Conservation (phyloP, 176 grass and related monocot species). For the Bromus sterilis region DNA sequence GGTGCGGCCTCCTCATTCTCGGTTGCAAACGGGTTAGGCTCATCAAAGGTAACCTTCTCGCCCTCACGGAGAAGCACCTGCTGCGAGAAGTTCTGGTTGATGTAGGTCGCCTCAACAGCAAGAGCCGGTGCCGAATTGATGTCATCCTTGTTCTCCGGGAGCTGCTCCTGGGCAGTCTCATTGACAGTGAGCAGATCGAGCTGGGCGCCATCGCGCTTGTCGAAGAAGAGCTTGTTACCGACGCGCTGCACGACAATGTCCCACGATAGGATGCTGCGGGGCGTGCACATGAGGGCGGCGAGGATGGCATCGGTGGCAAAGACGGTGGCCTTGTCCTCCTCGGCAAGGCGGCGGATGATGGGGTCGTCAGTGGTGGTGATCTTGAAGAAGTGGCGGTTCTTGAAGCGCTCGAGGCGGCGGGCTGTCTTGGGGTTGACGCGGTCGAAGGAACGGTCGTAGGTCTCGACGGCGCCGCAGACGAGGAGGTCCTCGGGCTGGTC, state of each 20-base stretch:
- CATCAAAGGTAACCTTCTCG: slow-evolving; percentile 77
- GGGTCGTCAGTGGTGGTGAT: slow-evolving; percentile 86
- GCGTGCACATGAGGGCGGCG: slow-evolving; percentile 68
- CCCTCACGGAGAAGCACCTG: slow-evolving; percentile 54
- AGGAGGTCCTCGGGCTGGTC: slow-evolving; percentile 79
- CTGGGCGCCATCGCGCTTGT: slow-evolving; percentile 80
- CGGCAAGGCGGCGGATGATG: slow-evolving; percentile 72
- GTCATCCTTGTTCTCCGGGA: slow-evolving; percentile 74
- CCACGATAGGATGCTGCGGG: slow-evolving; percentile 64
- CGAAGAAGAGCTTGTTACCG: slow-evolving; percentile 86
- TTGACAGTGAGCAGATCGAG: slow-evolving; percentile 75
- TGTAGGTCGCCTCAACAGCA: slow-evolving; percentile 74
- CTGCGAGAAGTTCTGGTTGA: slow-evolving; percentile 91
- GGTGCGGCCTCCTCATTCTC: slow-evolving; percentile 60
- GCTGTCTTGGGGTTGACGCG: slow-evolving; percentile 76
- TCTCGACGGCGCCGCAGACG: slow-evolving; percentile 61
- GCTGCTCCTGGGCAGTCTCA: slow-evolving; percentile 72
- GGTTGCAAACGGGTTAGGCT: slow-evolving; percentile 69
- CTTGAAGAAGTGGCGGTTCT: slow-evolving; percentile 65
- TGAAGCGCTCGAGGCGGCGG: slow-evolving; percentile 72
- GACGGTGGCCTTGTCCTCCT: slow-evolving; percentile 67
- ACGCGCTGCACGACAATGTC: slow-evolving; percentile 83
- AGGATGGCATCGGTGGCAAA: slow-evolving; percentile 83
- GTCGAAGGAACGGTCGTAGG: slow-evolving; percentile 60
- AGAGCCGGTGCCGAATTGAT: slow-evolving; percentile 68